These are phyloP conservation scores for Cairneyella variabilis DNA, from an alignment of 495 filamentous ascomycete genomes.

Conservation along the genomic window DNA sequence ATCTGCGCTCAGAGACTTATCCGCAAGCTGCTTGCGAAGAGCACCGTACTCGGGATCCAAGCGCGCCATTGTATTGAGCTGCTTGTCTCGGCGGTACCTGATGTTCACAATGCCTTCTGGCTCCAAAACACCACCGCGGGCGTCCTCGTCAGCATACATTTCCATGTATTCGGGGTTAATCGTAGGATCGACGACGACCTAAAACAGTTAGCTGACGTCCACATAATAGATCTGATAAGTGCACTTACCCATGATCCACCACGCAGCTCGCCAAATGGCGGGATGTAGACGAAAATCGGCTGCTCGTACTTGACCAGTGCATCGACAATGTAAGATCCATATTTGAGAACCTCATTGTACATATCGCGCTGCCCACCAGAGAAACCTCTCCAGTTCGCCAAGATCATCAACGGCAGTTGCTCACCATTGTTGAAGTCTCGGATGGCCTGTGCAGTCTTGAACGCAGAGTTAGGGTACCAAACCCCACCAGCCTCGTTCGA, in stretches of 20 bases:
- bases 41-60: slow-evolving; percentile 79
- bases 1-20: slow-evolving; percentile 65
- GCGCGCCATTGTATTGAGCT: slow-evolving; percentile 96
- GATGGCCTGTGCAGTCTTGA: slow-evolving; percentile 98
- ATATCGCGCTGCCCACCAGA: slow-evolving; percentile 98
- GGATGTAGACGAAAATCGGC: slow-evolving; percentile 98
- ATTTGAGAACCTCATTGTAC: slow-evolving; percentile 99
- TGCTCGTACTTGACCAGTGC: slow-evolving; percentile 98
- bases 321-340: slow-evolving; percentile 97
- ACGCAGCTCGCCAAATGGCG: slow-evolving; percentile 92
- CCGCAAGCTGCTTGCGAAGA: slow-evolving; percentile 71
- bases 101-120: slow-evolving; percentile 97
- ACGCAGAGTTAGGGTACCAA: slow-evolving; percentile 99
- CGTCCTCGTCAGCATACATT: slow-evolving; percentile 97
- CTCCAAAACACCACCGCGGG: slow-evolving; percentile 95
- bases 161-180: slow-evolving; percentile 97
- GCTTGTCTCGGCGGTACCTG: slow-evolving; percentile 96
- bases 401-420: slow-evolving; percentile 96
- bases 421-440: slow-evolving; percentile 99
- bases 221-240: not conserved
- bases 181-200: slow-evolving; percentile 95
- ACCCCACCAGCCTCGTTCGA: slow-evolving; percentile 93
- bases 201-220: slow-evolving; percentile 14
- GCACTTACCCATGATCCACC: slow-evolving; percentile 87
- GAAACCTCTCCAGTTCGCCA: slow-evolving; percentile 99